Evolutionary conservation across 192 early-diverging fungal species (phyloP), one percentile per base, ranked within the genome.

Genomic region (Umbelopsis isabellina): DNA sequence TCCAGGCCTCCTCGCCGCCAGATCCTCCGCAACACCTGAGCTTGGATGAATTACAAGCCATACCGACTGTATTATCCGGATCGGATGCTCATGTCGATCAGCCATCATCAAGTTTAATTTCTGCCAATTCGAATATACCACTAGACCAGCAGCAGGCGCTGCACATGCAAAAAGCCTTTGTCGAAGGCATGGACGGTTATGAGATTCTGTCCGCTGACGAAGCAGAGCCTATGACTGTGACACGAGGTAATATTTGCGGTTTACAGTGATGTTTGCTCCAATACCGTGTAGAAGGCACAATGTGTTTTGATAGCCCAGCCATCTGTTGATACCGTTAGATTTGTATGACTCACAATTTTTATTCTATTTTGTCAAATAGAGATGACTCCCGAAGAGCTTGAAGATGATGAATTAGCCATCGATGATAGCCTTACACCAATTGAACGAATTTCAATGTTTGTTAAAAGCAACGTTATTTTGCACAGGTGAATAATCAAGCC

Each of bases 361-460:
- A n/a, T 35, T 35, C 13, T n/a, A 2, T 61, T 61, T 61, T 37
- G 12, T 18, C 16, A 18, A 15, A 7, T 30, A 61, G 55, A 61
- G 55, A 61, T 61, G 55, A 61, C 55, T n/a, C 55, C 55, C 1
- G 76, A 74, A 45, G 76, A 78, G 16, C 61, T 74, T 50, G 76
- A 77, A 30, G 79, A 80, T 5, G 71, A 75, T 44, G 70, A 74
- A 25, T 33, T 77, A 16, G 16, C 77, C 11, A 30, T 71, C 13
- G 74, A 74, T 49, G 75, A 77, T 30, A 61, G 72, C 20, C 50
- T 80, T 45, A 74, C 75, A n/a, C 75, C 79, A 7, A 48, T 77
- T 46, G 79, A 80, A 52, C 69, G 70, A 7, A 74, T 80, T 25
- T 76, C 65, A n/a, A 49, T 75, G 45, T 77, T 70, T 72, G 69